phyloP scores from a whole-genome alignment of 768 basidiomycete genomes.

The Boletus subparvulus region DNA sequence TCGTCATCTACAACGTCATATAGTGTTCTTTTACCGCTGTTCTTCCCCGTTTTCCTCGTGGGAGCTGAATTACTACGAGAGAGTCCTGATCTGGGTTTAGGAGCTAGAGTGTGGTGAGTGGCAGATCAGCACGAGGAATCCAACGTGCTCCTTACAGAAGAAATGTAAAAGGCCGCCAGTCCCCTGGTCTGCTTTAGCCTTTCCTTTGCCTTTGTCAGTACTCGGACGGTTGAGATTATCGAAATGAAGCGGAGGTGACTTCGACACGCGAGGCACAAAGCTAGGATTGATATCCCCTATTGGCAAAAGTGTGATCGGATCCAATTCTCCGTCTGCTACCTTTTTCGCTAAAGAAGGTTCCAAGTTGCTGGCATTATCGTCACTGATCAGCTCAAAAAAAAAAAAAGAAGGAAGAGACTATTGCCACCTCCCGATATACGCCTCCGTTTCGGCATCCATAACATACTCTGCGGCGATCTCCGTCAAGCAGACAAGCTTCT shows the following conservation, averaged over 20 bases:
- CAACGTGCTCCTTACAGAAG: slow-evolving; percentile 51
- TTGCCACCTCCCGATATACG: slow-evolving; percentile 66
- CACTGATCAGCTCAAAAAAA: slow-evolving; percentile 3
- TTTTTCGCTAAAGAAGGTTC: slow-evolving; percentile 61
- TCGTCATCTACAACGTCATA: slow-evolving; percentile 71
- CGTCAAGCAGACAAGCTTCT: slow-evolving; percentile 69
- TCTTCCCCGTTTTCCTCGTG: slow-evolving; percentile 44
- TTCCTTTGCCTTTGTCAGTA: slow-evolving; percentile 48
- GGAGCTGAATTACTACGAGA: slow-evolving; percentile 31
- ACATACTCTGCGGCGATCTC: slow-evolving; percentile 50
- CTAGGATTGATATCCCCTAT: slow-evolving; percentile 79
- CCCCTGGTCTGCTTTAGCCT: slow-evolving; percentile 28
- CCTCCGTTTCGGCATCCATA: slow-evolving; percentile 62
- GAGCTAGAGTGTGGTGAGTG: slow-evolving; percentile 30
- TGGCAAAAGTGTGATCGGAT: slow-evolving; percentile 65
- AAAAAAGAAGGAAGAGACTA: not conserved
- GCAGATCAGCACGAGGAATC: slow-evolving; percentile 38
- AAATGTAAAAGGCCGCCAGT: slow-evolving; percentile 54
- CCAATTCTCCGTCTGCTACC: slow-evolving; percentile 65
- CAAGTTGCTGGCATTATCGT: slow-evolving; percentile 50
- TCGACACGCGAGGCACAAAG: slow-evolving; percentile 55
- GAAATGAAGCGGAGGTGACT: slow-evolving; percentile 38
- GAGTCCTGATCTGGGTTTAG: slow-evolving; percentile 25
- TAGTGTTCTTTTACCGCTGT: slow-evolving; percentile 76
- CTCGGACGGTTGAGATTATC: slow-evolving; percentile 25